Base-by-base conservation (phyloP, 2,329 filamentous ascomycete species). In the Cladosporium sp. region DNA sequence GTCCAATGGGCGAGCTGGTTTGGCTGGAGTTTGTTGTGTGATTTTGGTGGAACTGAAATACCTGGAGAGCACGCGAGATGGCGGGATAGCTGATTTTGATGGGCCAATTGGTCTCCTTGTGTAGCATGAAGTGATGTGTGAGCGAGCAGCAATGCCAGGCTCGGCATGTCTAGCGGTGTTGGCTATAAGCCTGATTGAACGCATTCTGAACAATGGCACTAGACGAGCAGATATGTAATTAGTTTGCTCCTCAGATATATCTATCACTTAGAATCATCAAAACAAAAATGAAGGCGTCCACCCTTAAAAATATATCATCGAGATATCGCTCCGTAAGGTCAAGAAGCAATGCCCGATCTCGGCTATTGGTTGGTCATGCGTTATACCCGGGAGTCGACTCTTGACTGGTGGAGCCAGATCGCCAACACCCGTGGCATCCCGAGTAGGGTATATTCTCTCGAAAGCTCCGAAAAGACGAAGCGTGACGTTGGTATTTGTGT, bases 1-100 rank as follows among this genome's bases (percentile, higher is more conserved):
- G 30, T 79, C 75, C 2, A 81, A 73, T 2, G 79, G 78, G 10
- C 49, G 63, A n/a, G 30, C 14, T 25, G 23, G 54, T 39, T 57
- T 26, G 11, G 53, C 1, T 21, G 54, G 4, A 16, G 32, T 8
- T 21, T 57, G 30, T 32, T 32, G 54, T 25, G 11, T 57, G 10
- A 21, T 6, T 3, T 5, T 32, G 25, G 51, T 54, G 8, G 18
- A 30, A 7, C 28, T 54, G 28, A 54, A 54, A 10, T 18, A 5
- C 10, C 39, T 21, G 39, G n/a, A 21, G n/a, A 46, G 2, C 8
- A 10, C 8, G n/a, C 3, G 39, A 21, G n/a, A 3, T 46, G 8
- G 8, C 39, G 39, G 13, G 21, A 13, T 46, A 11, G 39, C 1
- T 23, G 8, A 13, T 2, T 21, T 5, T 5, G n/a, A 46, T 23